These are phyloP conservation scores for Neurospora sp. DNA, from an alignment of 495 filamentous ascomycete genomes.

Conservation along the genomic window DNA sequence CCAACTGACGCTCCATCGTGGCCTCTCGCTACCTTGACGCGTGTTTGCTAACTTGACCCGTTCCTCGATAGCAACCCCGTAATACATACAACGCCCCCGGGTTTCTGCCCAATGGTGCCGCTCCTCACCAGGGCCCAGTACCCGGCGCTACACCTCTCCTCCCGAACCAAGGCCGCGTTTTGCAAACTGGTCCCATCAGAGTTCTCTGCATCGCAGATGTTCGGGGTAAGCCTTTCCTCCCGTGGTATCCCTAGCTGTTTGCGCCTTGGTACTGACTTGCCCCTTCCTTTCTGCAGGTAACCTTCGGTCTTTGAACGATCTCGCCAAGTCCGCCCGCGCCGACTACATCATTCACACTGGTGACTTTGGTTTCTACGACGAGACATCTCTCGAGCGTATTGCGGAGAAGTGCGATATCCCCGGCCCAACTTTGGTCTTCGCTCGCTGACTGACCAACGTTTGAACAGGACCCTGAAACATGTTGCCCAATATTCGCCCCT, in stretches of 20 bases:
- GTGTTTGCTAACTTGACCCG: conserved; percentile 1
- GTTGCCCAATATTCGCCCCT: conserved; percentile 97
- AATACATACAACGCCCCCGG: conserved; percentile 32
- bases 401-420: conserved; percentile 82
- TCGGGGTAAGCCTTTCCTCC: conserved; percentile 54
- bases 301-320: conserved; percentile 87
- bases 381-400: conserved; percentile 89
- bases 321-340: conserved; percentile 84
- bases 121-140: conserved; percentile 32
- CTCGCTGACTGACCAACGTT: conserved; percentile 15
- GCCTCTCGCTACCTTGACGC: not conserved
- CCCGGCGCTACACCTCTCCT: conserved; percentile 45
- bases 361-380: conserved; percentile 99
- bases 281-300: conserved; percentile 51
- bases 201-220: conserved; percentile 97
- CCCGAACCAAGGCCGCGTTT: conserved; percentile 52
- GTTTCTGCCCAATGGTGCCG: conserved; percentile 45
- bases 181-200: conserved; percentile 74
- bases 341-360: conserved; percentile 97
- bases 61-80: conserved; percentile 26
- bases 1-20: not conserved
- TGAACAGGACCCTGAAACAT: conserved; percentile 81
- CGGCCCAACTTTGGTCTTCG: not conserved
- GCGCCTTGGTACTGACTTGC: conserved; percentile 8
- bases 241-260: not conserved